phyloP scores from a whole-genome alignment of 169 alveolate genomes.

The Pseudocohnilembus persalinus region DNA sequence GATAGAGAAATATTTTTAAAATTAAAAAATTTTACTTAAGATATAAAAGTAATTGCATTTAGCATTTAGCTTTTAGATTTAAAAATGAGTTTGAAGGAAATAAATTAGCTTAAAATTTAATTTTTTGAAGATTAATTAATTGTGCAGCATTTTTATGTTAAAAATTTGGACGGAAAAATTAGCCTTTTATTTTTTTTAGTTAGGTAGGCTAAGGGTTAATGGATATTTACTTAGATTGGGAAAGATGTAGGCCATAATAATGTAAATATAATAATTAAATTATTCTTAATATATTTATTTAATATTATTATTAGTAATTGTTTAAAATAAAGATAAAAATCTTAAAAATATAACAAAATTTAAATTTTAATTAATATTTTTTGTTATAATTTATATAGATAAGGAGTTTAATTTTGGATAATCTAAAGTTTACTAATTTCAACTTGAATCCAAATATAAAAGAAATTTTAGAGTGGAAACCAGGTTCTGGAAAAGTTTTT shows the following conservation, averaged over 20 bases:
- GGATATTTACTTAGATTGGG: too few species aligned
- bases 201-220: neutral
- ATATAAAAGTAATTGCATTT: neutral
- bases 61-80: neutral
- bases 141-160: neutral
- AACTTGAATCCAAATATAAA: neutral
- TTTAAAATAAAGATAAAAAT: too few species aligned
- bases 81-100: neutral
- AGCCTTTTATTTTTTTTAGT: neutral
- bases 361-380: too few species aligned
- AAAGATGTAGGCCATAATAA: too few species aligned
- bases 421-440: neutral
- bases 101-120: too few species aligned
- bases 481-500: neutral
- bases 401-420: neutral
- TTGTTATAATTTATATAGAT: too few species aligned
- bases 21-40: neutral
- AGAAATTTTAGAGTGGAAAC: neutral
- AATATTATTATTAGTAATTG: too few species aligned
- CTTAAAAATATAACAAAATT: too few species aligned
- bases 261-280: too few species aligned
- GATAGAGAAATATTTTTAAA: neutral
- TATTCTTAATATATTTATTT: too few species aligned
- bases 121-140: neutral
- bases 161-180: neutral